Percentiles rank a stretch among this genome's conserved stretches.
Evolutionary conservation across 768 basidiomycete species (phyloP).

Genomic region (Pulveroboletus sp.): DNA sequence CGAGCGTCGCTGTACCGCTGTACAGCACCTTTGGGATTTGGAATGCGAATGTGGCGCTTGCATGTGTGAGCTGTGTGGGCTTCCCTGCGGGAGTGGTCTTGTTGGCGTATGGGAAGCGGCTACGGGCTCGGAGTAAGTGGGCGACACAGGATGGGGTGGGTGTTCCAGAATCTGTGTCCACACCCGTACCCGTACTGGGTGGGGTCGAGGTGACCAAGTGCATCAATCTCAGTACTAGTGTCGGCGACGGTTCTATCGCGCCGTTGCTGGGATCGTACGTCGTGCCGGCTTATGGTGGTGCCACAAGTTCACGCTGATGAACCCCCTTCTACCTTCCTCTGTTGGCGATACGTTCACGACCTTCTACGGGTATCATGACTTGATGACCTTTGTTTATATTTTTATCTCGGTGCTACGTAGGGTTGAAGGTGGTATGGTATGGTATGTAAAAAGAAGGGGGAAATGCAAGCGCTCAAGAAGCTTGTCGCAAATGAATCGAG

Average conservation of each 20-base stretch:
- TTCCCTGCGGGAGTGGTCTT: constrained; percentile 19
- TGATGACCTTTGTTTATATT: too few relatives aligned
- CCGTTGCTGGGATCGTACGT: constrained; percentile 15
- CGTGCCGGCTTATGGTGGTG: constrained; percentile 16
- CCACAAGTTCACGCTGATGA: neutral
- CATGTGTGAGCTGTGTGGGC: constrained; percentile 24
- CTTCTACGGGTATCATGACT: neutral
- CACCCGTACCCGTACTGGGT: neutral
- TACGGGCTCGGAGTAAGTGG: constrained; percentile 25
- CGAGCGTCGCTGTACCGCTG: constrained; percentile 24
- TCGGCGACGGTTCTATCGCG: neutral
- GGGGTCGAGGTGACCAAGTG: neutral
- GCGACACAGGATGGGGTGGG: constrained; percentile 18
- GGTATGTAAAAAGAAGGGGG: too few relatives aligned
- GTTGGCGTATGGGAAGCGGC: constrained; percentile 18
- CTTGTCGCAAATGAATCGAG: too few relatives aligned
- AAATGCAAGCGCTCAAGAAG: too few relatives aligned
- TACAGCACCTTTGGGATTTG: constrained; percentile 18
- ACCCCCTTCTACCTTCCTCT: neutral
- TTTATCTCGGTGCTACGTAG: too few relatives aligned
- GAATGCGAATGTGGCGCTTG: constrained; percentile 18
- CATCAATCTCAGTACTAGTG: neutral
- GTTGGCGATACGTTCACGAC: neutral
- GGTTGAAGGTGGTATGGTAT: too few relatives aligned
- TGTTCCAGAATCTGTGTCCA: neutral